A percentile compares a stretch with the other conserved stretches of the same genome.
Evolutionary conservation across 1,139 yeast species (phyloP).

Genomic region (Blastobotrys ciferrii): DNA sequence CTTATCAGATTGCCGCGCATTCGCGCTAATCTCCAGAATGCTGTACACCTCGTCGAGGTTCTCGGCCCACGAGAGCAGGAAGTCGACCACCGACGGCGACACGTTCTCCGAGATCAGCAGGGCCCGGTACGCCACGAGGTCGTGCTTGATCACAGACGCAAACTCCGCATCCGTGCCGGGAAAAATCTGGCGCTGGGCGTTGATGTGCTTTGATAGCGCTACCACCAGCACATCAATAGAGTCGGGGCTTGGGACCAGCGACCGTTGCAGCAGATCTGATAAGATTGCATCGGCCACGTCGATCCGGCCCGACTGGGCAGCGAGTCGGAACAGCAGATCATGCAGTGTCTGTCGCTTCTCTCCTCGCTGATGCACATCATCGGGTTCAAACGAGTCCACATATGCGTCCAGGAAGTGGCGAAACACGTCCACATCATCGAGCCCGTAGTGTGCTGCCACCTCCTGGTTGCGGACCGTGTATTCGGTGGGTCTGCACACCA

Average conservation of each 20-base stretch:
- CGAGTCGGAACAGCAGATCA: constrained; percentile 32
- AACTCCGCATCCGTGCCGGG: constrained; percentile 27
- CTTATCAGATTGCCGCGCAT: constrained; percentile 24
- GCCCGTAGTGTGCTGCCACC: constrained; percentile 21
- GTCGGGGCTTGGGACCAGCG: constrained; percentile 24
- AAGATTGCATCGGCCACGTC: constrained; percentile 28
- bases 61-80: constrained; percentile 31
- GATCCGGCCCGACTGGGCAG: constrained; percentile 31
- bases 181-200: constrained; percentile 25
- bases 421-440: constrained; percentile 21
- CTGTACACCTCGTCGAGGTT: constrained; percentile 32
- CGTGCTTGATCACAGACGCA: constrained; percentile 23
- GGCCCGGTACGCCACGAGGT: constrained; percentile 22
- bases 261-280: constrained; percentile 14
- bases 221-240: constrained; percentile 30
- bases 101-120: constrained; percentile 26
- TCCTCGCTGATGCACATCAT: too few relatives aligned
- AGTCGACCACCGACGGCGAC: constrained; percentile 29
- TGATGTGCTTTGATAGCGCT: constrained; percentile 25
- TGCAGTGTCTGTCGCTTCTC: constrained; percentile 16
- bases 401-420: constrained; percentile 21
- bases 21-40: constrained; percentile 28
- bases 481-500: constrained; percentile 12
- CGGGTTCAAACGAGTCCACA: constrained; percentile 13
- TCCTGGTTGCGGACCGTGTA: constrained; percentile 20